Conservation (phyloP, 208 protist genomes). For the Acanthamoeba rhysodes region DNA sequence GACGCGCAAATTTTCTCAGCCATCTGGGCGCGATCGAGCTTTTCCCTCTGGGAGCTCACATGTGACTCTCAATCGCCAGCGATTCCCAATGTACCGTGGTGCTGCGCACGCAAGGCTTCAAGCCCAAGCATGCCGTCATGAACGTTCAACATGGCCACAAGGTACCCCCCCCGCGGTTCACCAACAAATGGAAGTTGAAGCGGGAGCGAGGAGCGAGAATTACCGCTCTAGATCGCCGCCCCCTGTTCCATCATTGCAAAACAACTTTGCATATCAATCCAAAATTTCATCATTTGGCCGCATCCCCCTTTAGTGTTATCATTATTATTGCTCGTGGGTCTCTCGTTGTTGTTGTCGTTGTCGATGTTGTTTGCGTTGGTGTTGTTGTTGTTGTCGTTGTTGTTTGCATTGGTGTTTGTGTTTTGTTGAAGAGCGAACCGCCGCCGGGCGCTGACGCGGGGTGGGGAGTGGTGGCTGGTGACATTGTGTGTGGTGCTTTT, state of each 20-base stretch:
- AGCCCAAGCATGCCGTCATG: conserved; percentile 61
- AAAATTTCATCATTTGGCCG: too few species aligned
- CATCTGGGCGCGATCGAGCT: neutral
- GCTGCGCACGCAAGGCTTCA: conserved; percentile 48
- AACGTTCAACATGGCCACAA: conserved; percentile 27
- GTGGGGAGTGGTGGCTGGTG: too few species aligned
- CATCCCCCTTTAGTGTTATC: too few species aligned
- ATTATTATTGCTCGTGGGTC: neutral
- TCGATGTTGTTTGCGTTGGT: too few species aligned
- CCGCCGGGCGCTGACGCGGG: too few species aligned
- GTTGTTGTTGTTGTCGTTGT: too few species aligned
- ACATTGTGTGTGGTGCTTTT: too few species aligned
- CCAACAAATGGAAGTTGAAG: neutral
- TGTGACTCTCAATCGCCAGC: neutral
- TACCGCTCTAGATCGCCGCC: too few species aligned
- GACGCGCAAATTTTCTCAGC: neutral
- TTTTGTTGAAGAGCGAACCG: too few species aligned
- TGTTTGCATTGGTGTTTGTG: too few species aligned
- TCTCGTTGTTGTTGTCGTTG: neutral
- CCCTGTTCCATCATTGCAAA: too few species aligned
- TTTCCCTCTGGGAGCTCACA: neutral
- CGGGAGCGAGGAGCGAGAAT: neutral
- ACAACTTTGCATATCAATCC: too few species aligned
- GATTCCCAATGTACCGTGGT: conserved; percentile 55
- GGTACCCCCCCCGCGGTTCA: neutral